These are phyloP conservation scores for Suillus plorans DNA, from an alignment of 768 basidiomycete genomes.

Conservation along the genomic window DNA sequence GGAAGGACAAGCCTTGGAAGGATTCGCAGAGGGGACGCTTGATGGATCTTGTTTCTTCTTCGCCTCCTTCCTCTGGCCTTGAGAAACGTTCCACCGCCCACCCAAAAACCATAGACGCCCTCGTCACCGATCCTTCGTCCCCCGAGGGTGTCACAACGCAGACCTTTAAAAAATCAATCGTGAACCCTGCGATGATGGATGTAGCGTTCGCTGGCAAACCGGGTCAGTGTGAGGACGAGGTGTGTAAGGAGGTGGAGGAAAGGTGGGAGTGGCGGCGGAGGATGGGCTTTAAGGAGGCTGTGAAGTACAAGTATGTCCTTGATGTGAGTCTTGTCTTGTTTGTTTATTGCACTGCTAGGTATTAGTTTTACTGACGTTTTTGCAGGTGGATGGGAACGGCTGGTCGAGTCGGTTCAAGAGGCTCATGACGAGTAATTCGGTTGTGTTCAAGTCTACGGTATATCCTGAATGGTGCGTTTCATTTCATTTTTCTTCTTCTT, in stretches of 20 bases:
- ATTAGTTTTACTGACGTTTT: neutral
- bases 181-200: constrained; percentile 56
- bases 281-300: constrained; percentile 44
- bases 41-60: constrained; percentile 26
- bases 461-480: constrained; percentile 60
- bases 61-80: neutral
- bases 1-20: constrained; percentile 41
- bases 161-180: constrained; percentile 34
- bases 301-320: constrained; percentile 54
- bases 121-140: constrained; percentile 29
- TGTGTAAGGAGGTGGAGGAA: constrained; percentile 42
- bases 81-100: neutral
- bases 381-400: constrained; percentile 57
- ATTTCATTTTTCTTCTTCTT: neutral
- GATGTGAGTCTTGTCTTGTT: constrained; percentile 36
- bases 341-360: too few species aligned
- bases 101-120: constrained; percentile 8
- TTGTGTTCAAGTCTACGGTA: constrained; percentile 63
- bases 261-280: constrained; percentile 47
- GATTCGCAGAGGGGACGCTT: constrained; percentile 48
- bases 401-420: constrained; percentile 64
- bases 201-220: constrained; percentile 50
- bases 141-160: constrained; percentile 30
- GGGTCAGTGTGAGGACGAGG: constrained; percentile 37
- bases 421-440: constrained; percentile 53